These are phyloP conservation scores for Cenchrus purpureus DNA, from an alignment of 176 grass and related monocot species.

Conservation along the genomic window DNA sequence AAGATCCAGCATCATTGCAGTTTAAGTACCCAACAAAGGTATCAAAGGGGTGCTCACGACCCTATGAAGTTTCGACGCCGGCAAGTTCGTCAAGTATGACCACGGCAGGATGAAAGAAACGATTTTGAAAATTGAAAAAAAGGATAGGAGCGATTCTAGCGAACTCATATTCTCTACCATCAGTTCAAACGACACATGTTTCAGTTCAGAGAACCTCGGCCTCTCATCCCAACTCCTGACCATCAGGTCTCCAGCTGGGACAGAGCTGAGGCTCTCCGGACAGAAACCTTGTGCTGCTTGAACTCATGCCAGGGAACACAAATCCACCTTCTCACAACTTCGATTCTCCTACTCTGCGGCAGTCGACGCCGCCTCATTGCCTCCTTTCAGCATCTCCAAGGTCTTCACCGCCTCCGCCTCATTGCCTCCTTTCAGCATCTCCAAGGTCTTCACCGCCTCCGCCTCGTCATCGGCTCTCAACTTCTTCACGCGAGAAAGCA, in stretches of 20 bases:
- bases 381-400: background rate
- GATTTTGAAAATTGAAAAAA: background rate
- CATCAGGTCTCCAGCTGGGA: background rate
- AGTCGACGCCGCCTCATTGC: slow-evolving; percentile 25
- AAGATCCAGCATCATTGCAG: background rate
- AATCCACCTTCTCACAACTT: background rate
- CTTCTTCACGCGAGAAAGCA: slow-evolving; percentile 44
- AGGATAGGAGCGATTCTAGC: background rate
- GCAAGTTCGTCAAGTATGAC: slow-evolving; percentile 15
- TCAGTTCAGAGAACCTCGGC: background rate
- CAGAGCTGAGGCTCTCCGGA: background rate
- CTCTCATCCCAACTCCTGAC: background rate
- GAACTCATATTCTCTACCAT: background rate
- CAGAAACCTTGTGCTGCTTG: background rate
- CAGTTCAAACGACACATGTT: slow-evolving; percentile 7
- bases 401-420: slow-evolving; percentile 6
- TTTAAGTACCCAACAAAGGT: background rate
- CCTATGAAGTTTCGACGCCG: background rate
- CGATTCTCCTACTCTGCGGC: background rate
- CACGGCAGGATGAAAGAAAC: background rate
- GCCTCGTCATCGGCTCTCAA: background rate
- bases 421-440: background rate
- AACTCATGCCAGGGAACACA: background rate
- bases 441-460: background rate
- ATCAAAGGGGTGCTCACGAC: background rate